Percentiles rank a stretch among this genome's conserved stretches.
Evolutionary conservation across 2,329 filamentous ascomycete species (phyloP).

Genomic region (Trichoderma simmonsii): DNA sequence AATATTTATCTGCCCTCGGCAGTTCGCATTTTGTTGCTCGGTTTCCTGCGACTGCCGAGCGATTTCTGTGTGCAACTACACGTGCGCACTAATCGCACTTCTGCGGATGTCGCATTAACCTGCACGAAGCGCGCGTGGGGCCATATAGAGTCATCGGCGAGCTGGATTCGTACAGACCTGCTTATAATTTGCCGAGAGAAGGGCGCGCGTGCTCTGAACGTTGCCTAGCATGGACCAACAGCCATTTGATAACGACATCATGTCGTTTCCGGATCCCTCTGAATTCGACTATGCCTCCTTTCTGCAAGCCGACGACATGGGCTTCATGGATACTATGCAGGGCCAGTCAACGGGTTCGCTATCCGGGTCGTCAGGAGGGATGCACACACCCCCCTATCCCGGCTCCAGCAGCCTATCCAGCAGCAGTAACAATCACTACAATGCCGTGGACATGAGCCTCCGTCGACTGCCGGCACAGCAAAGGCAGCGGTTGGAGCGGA

Average conservation of each 20-base stretch:
- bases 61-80: not conserved
- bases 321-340: constrained; percentile 23
- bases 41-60: not conserved
- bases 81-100: not conserved
- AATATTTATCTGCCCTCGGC: not conserved
- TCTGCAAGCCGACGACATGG: constrained; percentile 31
- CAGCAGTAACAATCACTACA: constrained; percentile 12
- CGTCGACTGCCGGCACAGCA: constrained; percentile 28
- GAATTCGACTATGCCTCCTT: constrained; percentile 41
- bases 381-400: constrained; percentile 31
- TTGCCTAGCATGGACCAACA: constrained; percentile 30
- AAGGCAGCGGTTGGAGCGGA: constrained; percentile 47
- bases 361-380: constrained; percentile 31
- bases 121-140: not conserved
- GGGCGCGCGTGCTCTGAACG: not conserved
- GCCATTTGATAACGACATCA: constrained; percentile 27
- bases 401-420: constrained; percentile 27
- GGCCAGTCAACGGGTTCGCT: constrained; percentile 16
- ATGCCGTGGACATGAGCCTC: constrained; percentile 14
- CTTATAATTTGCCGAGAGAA: not conserved
- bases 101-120: not conserved
- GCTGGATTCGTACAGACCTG: not conserved
- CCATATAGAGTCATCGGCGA: constrained; percentile 8
- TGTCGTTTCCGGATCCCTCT: constrained; percentile 31
- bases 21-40: not conserved